These are phyloP conservation scores for Glarea lozoyensis DNA, from an alignment of 495 filamentous ascomycete genomes.

Conservation along the genomic window DNA sequence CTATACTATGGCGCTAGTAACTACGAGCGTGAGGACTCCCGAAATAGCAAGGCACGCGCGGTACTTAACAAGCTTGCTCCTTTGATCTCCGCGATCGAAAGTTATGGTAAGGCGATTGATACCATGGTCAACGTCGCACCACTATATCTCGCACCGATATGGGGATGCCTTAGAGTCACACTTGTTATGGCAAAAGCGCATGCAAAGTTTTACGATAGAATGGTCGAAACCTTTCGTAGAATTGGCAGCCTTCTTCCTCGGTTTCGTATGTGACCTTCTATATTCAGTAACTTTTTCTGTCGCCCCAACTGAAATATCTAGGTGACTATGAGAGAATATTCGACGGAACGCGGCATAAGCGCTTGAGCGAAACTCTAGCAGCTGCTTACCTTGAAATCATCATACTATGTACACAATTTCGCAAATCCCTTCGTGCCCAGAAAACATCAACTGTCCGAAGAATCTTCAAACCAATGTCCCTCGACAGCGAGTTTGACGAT, in stretches of 20 bases:
- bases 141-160: constrained; percentile 28
- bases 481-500: constrained; percentile 20
- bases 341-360: constrained; percentile 18
- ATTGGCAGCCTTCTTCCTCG: constrained; percentile 32
- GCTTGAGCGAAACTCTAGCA: constrained; percentile 25
- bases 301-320: neutral
- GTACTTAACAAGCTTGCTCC: constrained; percentile 23
- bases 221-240: constrained; percentile 29
- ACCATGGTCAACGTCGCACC: constrained; percentile 27
- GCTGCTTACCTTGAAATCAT: constrained; percentile 32
- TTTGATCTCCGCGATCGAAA: constrained; percentile 26
- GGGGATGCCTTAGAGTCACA: constrained; percentile 32
- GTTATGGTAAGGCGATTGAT: constrained; percentile 33
- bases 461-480: constrained; percentile 10
- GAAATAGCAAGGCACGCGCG: constrained; percentile 20
- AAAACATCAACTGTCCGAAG: constrained; percentile 13
- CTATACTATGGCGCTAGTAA: constrained; percentile 19
- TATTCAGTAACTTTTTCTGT: neutral
- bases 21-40: constrained; percentile 13
- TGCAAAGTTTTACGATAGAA: constrained; percentile 27
- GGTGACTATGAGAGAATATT: constrained; percentile 9
- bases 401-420: constrained; percentile 27
- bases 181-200: constrained; percentile 27
- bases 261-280: constrained; percentile 24
- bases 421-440: constrained; percentile 20